Evolutionary conservation across 768 basidiomycete species (phyloP), one percentile per base, ranked within the genome.

Genomic region (Leccinum ochraceum): DNA sequence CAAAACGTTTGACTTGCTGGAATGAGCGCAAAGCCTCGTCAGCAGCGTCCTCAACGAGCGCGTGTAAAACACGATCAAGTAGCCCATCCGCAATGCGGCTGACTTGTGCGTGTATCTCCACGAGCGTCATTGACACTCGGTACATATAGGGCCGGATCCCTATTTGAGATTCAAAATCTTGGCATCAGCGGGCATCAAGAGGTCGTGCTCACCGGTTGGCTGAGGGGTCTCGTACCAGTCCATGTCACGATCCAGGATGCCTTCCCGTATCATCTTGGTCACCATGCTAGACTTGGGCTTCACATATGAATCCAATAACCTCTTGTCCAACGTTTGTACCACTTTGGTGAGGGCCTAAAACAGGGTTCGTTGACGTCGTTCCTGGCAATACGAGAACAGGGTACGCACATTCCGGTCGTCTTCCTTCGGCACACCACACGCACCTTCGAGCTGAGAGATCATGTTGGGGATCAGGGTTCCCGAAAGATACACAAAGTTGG

Each of bases 71-170:
- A n/a, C 95, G 86, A 49, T 93, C 86, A 28, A 98, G 81, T 46
- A 96, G 82, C 8, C 84, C 80, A 50, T 91, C 89, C 0, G 96
- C 87, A 5, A 89, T 84, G 22, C 83, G 85, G 71, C 85, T 91
- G 58, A 98, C 86, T 77, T 95, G 92, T 8, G 95, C 90, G 71
- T 99, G 97, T 14, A 96, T 86, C 51, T 88, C 85, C 57, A 99
- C 97, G 60, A 99, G 84, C 69, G 85, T 86, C 74, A 98, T 86
- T 59, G 98, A 80, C 7, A 86, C 85, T 68, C 92, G 88, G 75
- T 90, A 95, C 84, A 98, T 92, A 75, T 95, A 99, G 13, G 93
- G 86, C 52, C 96, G 87, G 60, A 99, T 94, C 76, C 97, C 97
- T 89, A 81, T 53, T 52, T 17, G 20, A 13, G 7, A 28, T 20